These are phyloP conservation scores for Serpula lacrymans DNA, from an alignment of 768 basidiomycete genomes.

Conservation along the genomic window DNA sequence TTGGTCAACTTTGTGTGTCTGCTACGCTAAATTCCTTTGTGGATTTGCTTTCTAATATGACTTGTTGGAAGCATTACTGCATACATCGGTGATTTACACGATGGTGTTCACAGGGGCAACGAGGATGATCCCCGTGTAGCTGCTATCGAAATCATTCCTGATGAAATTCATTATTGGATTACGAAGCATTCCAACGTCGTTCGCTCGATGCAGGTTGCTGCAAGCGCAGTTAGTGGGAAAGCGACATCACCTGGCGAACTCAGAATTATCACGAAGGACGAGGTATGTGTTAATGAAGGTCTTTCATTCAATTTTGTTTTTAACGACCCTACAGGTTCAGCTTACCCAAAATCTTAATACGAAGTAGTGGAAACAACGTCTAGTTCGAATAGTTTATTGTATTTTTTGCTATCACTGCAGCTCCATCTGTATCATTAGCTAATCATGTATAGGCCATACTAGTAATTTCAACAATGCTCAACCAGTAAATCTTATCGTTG, in stretches of 20 bases:
- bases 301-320: not conserved
- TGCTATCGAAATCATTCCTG: slow-evolving; percentile 74
- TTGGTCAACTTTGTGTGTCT: slow-evolving; percentile 52
- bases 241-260: slow-evolving; percentile 72
- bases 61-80: slow-evolving; percentile 46
- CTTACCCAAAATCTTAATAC: slow-evolving; percentile 33
- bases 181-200: slow-evolving; percentile 57
- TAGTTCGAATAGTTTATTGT: too few relatives aligned
- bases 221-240: slow-evolving; percentile 58
- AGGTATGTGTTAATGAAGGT: slow-evolving; percentile 54
- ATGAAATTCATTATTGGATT: slow-evolving; percentile 81
- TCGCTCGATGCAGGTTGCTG: slow-evolving; percentile 56
- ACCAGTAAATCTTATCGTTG: too few relatives aligned
- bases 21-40: not conserved
- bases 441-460: too few relatives aligned
- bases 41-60: slow-evolving; percentile 1
- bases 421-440: too few relatives aligned
- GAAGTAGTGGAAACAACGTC: too few relatives aligned
- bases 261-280: slow-evolving; percentile 65
- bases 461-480: too few relatives aligned
- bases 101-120: slow-evolving; percentile 82
- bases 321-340: slow-evolving; percentile 35
- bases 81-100: slow-evolving; percentile 86
- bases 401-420: too few relatives aligned
- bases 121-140: slow-evolving; percentile 75